A percentile compares a stretch with the other conserved stretches of the same genome.
Conservation (phyloP, 805 yeast species). For the Komagataella phaffii region DNA sequence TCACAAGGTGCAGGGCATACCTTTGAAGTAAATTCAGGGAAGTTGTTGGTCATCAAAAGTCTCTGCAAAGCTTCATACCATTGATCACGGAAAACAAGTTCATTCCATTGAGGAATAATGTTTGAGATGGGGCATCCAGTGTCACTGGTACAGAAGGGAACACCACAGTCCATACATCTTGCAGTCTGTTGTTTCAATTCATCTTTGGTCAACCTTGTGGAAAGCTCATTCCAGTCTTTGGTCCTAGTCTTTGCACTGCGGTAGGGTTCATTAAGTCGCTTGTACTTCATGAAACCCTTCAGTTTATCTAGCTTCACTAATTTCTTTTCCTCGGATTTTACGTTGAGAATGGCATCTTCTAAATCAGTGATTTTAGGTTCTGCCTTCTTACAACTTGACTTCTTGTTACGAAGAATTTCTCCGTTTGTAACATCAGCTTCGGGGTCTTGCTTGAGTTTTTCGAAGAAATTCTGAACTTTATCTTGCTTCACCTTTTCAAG, state of each 20-base stretch:
- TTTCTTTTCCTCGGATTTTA: constrained; percentile 49
- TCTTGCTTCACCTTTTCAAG: constrained; percentile 50
- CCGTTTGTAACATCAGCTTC: constrained; percentile 84
- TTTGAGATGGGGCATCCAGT: constrained; percentile 97
- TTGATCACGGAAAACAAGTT: constrained; percentile 84
- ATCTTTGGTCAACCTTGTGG: constrained; percentile 66
- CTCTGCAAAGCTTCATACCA: constrained; percentile 92
- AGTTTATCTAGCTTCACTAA: constrained; percentile 60
- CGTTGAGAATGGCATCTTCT: constrained; percentile 77
- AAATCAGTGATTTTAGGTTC: constrained; percentile 87
- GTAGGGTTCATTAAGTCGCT: constrained; percentile 77
- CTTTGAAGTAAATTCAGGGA: constrained; percentile 97
- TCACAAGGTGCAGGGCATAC: constrained; percentile 99
- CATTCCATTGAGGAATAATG: constrained; percentile 97
- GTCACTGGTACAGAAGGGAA: constrained; percentile 96
- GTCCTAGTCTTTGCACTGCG: constrained; percentile 65
- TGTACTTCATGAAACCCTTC: constrained; percentile 89
- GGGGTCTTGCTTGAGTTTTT: constrained; percentile 68
- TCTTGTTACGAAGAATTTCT: constrained; percentile 53
- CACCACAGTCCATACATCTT: constrained; percentile 99
- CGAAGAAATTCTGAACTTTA: constrained; percentile 53
- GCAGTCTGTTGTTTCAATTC: constrained; percentile 90
- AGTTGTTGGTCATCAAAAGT: constrained; percentile 89
- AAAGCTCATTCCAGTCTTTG: constrained; percentile 86
- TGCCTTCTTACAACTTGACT: constrained; percentile 7